These are phyloP conservation scores for Colletotrichum trifolii DNA, from an alignment of 2,329 filamentous ascomycete genomes.

Conservation along the genomic window DNA sequence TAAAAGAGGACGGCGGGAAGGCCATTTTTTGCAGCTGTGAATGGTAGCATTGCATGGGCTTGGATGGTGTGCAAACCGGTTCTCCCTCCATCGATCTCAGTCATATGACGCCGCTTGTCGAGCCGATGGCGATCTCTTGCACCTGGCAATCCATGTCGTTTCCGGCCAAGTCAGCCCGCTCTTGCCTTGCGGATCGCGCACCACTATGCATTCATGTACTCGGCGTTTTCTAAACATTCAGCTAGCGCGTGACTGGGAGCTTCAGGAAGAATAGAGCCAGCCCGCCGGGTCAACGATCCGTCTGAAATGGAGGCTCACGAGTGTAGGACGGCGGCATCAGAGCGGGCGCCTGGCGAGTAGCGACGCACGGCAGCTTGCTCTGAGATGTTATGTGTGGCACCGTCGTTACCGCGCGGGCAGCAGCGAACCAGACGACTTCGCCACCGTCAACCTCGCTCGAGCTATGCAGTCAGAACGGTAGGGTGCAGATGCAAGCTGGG, in stretches of 20 bases:
- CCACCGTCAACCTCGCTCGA: slow-evolving; percentile 20
- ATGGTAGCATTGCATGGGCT: slow-evolving; percentile 14
- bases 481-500: slow-evolving; percentile 25
- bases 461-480: slow-evolving; percentile 1
- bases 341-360: slow-evolving; percentile 18
- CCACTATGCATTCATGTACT: not conserved
- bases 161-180: not conserved
- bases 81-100: not conserved
- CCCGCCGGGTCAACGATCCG: slow-evolving; percentile 12
- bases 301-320: slow-evolving; percentile 30
- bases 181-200: not conserved
- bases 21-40: not conserved
- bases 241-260: slow-evolving; percentile 19
- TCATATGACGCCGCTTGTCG: not conserved
- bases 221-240: not conserved
- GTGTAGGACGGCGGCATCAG: slow-evolving; percentile 28
- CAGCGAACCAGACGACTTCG: slow-evolving; percentile 14
- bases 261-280: slow-evolving; percentile 3
- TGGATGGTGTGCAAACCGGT: slow-evolving; percentile 16
- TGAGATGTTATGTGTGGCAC: not conserved
- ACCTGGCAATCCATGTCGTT: not conserved
- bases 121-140: slow-evolving; percentile 3
- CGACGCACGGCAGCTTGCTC: not conserved
- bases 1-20: not conserved
- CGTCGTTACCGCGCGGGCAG: slow-evolving; percentile 5